A percentile compares a stretch with the other conserved stretches of the same genome.
phyloP scores from a whole-genome alignment of 2,329 filamentous ascomycete genomes.

The Diplodia corticola region DNA sequence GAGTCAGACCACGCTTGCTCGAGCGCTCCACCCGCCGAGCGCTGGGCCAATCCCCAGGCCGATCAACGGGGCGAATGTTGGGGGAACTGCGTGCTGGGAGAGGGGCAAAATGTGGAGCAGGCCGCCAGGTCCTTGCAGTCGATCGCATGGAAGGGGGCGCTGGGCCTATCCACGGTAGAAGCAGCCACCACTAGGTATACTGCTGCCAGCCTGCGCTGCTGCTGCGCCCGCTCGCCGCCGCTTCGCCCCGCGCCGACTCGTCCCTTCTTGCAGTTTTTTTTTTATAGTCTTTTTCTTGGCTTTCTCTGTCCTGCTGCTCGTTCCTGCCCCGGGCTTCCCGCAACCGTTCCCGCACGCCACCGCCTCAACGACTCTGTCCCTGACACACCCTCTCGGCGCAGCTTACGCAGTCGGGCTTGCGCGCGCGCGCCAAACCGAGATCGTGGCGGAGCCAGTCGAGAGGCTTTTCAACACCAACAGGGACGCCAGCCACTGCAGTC shows the following conservation, averaged over 20 bases:
- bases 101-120: constrained; percentile 10
- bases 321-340: background rate
- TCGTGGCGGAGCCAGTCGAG: background rate
- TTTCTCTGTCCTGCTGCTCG: background rate
- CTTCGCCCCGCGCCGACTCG: background rate
- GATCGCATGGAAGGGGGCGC: background rate
- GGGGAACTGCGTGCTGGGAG: constrained; percentile 1
- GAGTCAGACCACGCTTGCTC: constrained; percentile 3
- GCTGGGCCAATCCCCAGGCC: constrained; percentile 13
- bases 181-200: background rate
- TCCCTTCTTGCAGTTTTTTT: background rate
- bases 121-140: constrained; percentile 1
- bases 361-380: background rate
- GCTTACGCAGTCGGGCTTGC: background rate
- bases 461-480: background rate
- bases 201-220: background rate
- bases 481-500: background rate
- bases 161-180: background rate
- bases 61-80: constrained; percentile 15
- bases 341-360: constrained; percentile 1
- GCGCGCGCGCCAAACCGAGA: background rate
- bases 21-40: background rate
- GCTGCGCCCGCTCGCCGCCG: background rate
- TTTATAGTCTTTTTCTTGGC: background rate
- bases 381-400: background rate